phyloP scores from a whole-genome alignment of 331 rosid species.

The Quercus tomentella region DNA sequence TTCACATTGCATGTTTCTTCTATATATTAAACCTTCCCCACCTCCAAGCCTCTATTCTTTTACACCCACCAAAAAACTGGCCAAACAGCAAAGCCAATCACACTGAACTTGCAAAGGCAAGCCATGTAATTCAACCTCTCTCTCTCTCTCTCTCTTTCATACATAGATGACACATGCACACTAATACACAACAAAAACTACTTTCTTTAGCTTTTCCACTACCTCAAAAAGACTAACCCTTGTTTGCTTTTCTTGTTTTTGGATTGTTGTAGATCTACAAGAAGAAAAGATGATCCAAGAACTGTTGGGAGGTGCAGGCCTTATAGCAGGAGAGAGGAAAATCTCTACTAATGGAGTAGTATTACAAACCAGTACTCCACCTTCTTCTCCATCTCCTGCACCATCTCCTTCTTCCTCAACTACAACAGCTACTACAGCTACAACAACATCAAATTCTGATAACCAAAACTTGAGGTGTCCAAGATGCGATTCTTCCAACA shows the following conservation, averaged over 20 bases:
- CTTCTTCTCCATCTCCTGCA: slow-evolving; percentile 19
- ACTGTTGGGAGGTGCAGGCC: slow-evolving; percentile 48
- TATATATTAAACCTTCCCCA: slow-evolving; percentile 27
- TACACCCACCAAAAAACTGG: slow-evolving; percentile 24
- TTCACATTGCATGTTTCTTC: slow-evolving; percentile 5
- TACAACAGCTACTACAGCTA: background rate
- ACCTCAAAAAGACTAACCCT: slow-evolving; percentile 42
- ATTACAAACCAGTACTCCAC: slow-evolving; percentile 23
- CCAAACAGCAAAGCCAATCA: slow-evolving; percentile 37
- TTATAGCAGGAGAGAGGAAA: slow-evolving; percentile 46
- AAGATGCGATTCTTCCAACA: slow-evolving; percentile 79
- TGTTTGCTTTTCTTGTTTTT: slow-evolving; percentile 53
- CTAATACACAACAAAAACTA: slow-evolving; percentile 31
- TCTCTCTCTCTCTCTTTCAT: slow-evolving; percentile 8
- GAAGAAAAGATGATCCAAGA: slow-evolving; percentile 70
- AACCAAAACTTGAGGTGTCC: slow-evolving; percentile 75
- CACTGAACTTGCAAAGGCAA: slow-evolving; percentile 31
- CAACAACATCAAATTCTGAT: slow-evolving; percentile 8
- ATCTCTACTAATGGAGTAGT: slow-evolving; percentile 36
- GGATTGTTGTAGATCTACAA: slow-evolving; percentile 63
- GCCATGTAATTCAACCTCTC: slow-evolving; percentile 21
- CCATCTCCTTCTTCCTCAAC: slow-evolving; percentile 18
- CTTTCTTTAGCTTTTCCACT: slow-evolving; percentile 58
- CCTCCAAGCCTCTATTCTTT: slow-evolving; percentile 33
- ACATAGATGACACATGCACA: slow-evolving; percentile 12